Conservation (phyloP, 2,329 filamentous ascomycete species). For the Penicillium sp. region DNA sequence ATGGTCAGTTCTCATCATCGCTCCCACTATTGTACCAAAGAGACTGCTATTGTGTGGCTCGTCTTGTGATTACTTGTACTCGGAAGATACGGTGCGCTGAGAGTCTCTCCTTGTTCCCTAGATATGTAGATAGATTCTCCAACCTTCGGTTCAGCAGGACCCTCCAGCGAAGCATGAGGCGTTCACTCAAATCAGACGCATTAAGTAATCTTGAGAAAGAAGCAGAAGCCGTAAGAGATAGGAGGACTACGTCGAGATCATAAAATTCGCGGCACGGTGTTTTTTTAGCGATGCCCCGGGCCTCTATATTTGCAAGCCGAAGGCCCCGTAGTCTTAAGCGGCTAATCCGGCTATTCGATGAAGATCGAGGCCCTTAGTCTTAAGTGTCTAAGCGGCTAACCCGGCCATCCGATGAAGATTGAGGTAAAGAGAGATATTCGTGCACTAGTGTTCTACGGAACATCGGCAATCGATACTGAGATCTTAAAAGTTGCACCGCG, state of each 20-base stretch:
- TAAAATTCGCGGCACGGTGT: not conserved
- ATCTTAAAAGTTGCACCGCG: not conserved
- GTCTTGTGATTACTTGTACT: too few species aligned
- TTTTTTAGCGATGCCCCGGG: not conserved
- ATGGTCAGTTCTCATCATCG: too few species aligned
- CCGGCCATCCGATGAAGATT: not conserved
- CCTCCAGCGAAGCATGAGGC: too few species aligned
- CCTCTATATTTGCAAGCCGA: not conserved
- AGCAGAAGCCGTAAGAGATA: not conserved
- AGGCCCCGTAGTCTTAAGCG: not conserved
- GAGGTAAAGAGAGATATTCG: not conserved
- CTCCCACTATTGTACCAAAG: too few species aligned
- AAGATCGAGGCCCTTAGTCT: not conserved
- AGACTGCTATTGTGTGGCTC: too few species aligned
- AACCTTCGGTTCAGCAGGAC: too few species aligned
- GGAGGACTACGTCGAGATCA: not conserved
- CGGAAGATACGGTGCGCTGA: too few species aligned
- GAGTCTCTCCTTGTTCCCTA: too few species aligned
- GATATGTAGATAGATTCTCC: too few species aligned
- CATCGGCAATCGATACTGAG: not conserved
- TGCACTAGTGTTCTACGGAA: not conserved
- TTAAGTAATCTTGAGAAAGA: not conserved
- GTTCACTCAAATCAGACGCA: not conserved
- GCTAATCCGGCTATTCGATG: not conserved
- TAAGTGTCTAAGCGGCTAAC: too few species aligned